phyloP scores from a whole-genome alignment of 1,139 yeast species.

The Taphrina flavorubra region DNA sequence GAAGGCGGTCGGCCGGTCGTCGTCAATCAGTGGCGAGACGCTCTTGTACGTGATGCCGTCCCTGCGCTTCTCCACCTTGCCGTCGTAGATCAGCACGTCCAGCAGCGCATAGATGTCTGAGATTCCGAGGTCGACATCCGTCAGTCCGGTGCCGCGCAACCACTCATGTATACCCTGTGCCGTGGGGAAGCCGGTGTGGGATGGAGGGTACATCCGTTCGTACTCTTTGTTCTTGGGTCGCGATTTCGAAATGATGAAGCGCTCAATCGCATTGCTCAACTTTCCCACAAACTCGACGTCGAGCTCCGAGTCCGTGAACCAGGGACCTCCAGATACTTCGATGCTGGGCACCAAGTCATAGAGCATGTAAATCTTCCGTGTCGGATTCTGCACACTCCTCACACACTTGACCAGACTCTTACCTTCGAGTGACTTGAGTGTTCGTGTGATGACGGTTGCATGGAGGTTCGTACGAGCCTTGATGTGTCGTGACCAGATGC shows the following conservation, averaged over 20 bases:
- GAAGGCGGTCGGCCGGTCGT: conserved; percentile 51
- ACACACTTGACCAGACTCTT: conserved; percentile 88
- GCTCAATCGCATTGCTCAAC: conserved; percentile 82
- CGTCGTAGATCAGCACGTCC: conserved; percentile 86
- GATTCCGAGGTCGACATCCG: conserved; percentile 76
- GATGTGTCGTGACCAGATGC: conserved; percentile 90
- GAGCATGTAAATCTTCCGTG: conserved; percentile 93
- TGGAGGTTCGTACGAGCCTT: conserved; percentile 90
- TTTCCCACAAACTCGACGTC: conserved; percentile 93
- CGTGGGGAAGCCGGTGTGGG: conserved; percentile 63
- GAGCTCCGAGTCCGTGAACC: conserved; percentile 96
- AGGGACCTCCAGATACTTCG: conserved; percentile 98
- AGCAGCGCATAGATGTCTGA: conserved; percentile 81
- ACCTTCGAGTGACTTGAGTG: conserved; percentile 79
- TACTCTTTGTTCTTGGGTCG: conserved; percentile 41
- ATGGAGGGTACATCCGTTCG: conserved; percentile 56
- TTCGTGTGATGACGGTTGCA: conserved; percentile 85
- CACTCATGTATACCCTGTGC: conserved; percentile 75
- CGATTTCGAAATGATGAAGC: conserved; percentile 70
- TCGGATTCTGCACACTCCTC: conserved; percentile 90
- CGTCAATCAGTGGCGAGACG: conserved; percentile 27
- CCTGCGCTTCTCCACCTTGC: conserved; percentile 71
- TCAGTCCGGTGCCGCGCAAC: conserved; percentile 67
- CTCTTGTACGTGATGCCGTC: conserved; percentile 57
- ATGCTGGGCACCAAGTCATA: conserved; percentile 90